phyloP scores from a whole-genome alignment of 768 basidiomycete species.

The Pilatotrama ljubarskyi region DNA sequence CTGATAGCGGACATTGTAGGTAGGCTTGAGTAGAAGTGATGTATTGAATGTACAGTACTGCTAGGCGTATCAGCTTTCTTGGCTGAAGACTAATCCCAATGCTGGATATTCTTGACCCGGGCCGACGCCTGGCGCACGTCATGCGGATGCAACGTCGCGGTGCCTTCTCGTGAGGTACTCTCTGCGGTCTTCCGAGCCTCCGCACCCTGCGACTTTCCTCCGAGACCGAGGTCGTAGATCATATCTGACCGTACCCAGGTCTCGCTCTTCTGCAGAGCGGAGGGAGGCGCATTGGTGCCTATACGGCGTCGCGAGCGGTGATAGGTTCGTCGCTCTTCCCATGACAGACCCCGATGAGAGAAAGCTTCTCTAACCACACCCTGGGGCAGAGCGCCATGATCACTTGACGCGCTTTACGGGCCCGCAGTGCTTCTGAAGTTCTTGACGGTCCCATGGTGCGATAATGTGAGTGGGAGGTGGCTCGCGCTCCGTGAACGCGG shows the following conservation, averaged over 20 bases:
- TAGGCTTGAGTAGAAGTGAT: slow-evolving; percentile 11
- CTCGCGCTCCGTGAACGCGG: neutral
- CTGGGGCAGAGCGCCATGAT: neutral
- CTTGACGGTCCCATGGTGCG: neutral
- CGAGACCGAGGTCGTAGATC: no score
- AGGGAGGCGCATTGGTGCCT: neutral
- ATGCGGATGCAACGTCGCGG: no score
- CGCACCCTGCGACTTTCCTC: neutral
- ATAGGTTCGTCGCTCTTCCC: slow-evolving; percentile 1
- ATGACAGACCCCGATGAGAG: slow-evolving; percentile 3
- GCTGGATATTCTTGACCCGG: neutral
- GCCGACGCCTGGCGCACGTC: no score
- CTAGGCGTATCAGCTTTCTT: neutral
- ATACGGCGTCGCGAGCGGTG: neutral
- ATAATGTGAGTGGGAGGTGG: neutral
- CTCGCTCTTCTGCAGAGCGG: neutral
- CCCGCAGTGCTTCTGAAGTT: neutral
- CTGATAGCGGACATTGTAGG: slow-evolving; percentile 8
- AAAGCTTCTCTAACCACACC: slow-evolving; percentile 1
- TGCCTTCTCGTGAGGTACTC: no score
- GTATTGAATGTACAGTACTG: slow-evolving; percentile 9
- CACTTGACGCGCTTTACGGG: slow-evolving; percentile 1
- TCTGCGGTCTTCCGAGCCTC: no score
- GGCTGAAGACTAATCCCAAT: neutral
- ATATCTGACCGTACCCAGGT: neutral